These are phyloP conservation scores for Cryptosporidium viatorum DNA, from an alignment of 169 alveolate species.

Conservation along the genomic window DNA sequence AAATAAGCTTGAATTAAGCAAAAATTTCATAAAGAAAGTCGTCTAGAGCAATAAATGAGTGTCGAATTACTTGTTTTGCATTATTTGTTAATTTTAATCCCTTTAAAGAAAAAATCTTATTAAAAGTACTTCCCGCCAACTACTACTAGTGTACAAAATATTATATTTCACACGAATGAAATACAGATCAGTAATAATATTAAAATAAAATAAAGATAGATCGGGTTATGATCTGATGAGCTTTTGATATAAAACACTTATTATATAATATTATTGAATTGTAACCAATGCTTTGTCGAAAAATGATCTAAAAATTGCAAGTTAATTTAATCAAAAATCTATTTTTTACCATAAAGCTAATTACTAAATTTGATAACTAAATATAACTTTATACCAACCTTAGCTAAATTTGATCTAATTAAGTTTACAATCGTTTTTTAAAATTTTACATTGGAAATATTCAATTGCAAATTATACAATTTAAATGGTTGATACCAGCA, in stretches of 20 bases:
- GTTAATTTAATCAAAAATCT: not conserved
- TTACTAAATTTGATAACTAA: no score
- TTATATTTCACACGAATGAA: not conserved
- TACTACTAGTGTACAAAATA: not conserved
- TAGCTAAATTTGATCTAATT: not conserved
- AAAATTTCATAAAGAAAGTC: no score
- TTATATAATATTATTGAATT: not conserved
- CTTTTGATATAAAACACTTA: not conserved
- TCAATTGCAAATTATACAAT: no score
- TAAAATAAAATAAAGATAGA: not conserved
- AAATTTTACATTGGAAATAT: not conserved
- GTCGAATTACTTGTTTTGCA: no score
- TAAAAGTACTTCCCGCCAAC: not conserved
- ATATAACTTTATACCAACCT: no score
- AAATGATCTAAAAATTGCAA: conserved; percentile 15
- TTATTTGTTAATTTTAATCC: no score
- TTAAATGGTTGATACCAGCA: not conserved
- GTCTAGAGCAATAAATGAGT: not conserved
- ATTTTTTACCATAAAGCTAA: not conserved
- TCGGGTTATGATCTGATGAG: not conserved
- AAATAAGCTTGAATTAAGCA: not conserved
- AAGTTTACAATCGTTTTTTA: no score
- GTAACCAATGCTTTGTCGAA: not conserved
- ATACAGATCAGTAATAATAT: not conserved
- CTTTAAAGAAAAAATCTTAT: no score